These are phyloP conservation scores for Nitzschia palea DNA, from an alignment of 108 stramenopile genomes.

Conservation along the genomic window DNA sequence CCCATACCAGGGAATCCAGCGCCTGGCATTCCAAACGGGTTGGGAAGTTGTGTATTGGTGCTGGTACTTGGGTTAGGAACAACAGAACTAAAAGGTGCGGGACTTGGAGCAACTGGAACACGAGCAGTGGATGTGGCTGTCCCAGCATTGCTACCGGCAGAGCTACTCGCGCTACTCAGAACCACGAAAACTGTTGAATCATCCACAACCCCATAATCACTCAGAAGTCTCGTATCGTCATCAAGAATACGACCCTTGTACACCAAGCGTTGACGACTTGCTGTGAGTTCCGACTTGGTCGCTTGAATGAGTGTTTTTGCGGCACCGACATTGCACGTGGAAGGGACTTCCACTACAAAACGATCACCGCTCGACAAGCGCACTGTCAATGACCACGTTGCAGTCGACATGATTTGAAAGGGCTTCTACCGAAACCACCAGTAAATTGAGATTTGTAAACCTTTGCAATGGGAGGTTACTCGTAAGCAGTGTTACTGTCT, in stretches of 20 bases:
- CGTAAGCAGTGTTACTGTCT: too few species aligned
- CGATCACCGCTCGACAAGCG: constrained; percentile 34
- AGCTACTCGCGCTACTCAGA: constrained; percentile 40
- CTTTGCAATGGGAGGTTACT: too few species aligned
- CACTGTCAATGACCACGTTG: constrained; percentile 21
- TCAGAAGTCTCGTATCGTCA: constrained; percentile 59
- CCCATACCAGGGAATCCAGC: neutral
- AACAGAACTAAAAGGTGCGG: constrained; percentile 10
- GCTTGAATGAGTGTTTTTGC: constrained; percentile 19
- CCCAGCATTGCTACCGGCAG: constrained; percentile 1
- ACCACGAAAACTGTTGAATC: constrained; percentile 64
- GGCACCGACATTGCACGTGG: constrained; percentile 2
- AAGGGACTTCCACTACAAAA: constrained; percentile 14
- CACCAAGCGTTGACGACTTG: constrained; percentile 83
- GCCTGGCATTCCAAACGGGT: constrained; percentile 9
- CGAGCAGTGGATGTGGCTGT: constrained; percentile 12
- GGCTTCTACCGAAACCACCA: too few species aligned
- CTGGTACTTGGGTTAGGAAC: constrained; percentile 19
- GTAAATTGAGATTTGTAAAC: too few species aligned
- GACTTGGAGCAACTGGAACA: neutral
- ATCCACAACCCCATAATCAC: constrained; percentile 63
- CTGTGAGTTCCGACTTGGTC: constrained; percentile 14
- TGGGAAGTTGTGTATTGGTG: constrained; percentile 8
- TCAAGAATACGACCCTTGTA: constrained; percentile 94
- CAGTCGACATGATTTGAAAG: too few species aligned